phyloP scores from a whole-genome alignment of 805 yeast genomes.

The Nakazawaea laoshanensis region DNA sequence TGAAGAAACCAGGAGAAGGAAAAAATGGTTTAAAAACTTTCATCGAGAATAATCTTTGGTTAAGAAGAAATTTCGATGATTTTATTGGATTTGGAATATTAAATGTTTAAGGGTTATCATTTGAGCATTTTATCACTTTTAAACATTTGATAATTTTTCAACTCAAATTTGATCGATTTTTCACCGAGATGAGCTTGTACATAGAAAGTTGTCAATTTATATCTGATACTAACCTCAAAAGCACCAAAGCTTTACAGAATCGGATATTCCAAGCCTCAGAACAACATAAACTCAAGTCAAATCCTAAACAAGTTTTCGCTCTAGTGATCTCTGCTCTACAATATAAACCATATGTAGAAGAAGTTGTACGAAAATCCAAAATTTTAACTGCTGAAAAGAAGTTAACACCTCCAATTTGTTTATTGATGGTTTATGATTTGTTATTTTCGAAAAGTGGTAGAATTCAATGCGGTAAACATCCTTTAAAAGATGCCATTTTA shows the following conservation, averaged over 20 bases:
- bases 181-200: slow-evolving; percentile 26
- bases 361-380: slow-evolving; percentile 59
- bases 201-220: slow-evolving; percentile 34
- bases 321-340: slow-evolving; percentile 70
- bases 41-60: too few species aligned
- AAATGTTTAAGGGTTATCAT: too few species aligned
- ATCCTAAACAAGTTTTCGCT: slow-evolving; percentile 85
- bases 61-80: too few species aligned
- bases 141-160: too few species aligned
- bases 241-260: slow-evolving; percentile 46
- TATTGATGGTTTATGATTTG: slow-evolving; percentile 74
- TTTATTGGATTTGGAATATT: too few species aligned
- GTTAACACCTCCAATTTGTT: slow-evolving; percentile 39
- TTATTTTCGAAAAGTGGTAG: slow-evolving; percentile 68
- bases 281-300: slow-evolving; percentile 38
- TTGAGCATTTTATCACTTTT: too few species aligned
- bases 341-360: slow-evolving; percentile 55
- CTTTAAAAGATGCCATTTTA: slow-evolving; percentile 73
- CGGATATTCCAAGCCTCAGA: slow-evolving; percentile 43
- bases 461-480: slow-evolving; percentile 83
- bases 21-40: too few species aligned
- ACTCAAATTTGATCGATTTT: too few species aligned
- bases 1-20: too few species aligned
- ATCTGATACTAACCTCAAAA: slow-evolving; percentile 19
- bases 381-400: slow-evolving; percentile 46